Evolutionary conservation across 352 stramenopile species (phyloP), one percentile per base, ranked within the genome.

Genomic region (Thraustotheca clavata): DNA sequence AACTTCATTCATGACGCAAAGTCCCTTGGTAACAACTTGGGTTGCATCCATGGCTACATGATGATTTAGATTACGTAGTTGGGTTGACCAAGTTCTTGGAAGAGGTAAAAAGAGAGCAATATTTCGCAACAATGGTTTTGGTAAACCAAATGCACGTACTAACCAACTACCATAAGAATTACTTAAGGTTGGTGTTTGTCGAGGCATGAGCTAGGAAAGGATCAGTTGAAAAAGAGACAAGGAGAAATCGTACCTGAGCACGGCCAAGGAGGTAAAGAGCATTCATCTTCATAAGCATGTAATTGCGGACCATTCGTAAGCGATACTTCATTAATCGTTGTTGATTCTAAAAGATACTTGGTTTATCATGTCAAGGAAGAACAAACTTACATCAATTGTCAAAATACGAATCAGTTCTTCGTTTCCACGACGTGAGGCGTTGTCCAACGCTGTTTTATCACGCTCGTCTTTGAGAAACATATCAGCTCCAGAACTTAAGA

Each of bases 401-500:
- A 94, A 89, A 71, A 92, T 91, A 1, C 91, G 71, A 52, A 86
- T 91, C 60, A 94, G 67, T 46, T 92, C 82, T 36, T 91, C 79
- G 40, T 94, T 83, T 0, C 83, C 86, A 60, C 86, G 72, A 8
- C 86, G 81, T 47, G 91, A 80, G 2, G 86, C 86, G 31, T 81
- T 93, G 57, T 94, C 83, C 3, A 81, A 80, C 8, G 86, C 83
- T 1, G 83, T 92, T 73, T 94, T 94, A 67, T 91, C 77, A 1
- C 86, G 81, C 49, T 94, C 86, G 46, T 94, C 86, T 50, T 92
- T 94, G 16, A 91, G 72, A 50, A 91, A 94, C 46, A 94, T 92
- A 49, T 94, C 86, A 0, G 86, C 86, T 7, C 82, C 86, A 8
- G 81, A 80, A 1, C 79, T 91, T 68, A 93, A 75, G 11, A 94